These are phyloP conservation scores for Chaetomium cochliodes DNA, from an alignment of 495 filamentous ascomycete species.

Conservation along the genomic window DNA sequence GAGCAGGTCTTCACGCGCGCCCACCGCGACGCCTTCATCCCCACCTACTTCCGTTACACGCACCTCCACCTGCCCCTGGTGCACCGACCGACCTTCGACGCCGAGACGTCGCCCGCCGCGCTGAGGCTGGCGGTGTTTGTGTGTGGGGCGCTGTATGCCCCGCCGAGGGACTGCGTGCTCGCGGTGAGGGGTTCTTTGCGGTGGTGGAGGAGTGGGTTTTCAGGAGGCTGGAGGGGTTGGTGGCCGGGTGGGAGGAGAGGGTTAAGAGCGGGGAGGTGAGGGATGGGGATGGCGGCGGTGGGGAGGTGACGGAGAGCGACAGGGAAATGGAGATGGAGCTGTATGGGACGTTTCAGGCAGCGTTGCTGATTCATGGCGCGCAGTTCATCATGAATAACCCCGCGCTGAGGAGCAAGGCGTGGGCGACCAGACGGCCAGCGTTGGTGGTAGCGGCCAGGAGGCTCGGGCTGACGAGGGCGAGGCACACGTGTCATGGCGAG, in stretches of 20 bases:
- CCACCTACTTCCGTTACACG: slow-evolving; percentile 20
- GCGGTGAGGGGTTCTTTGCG: slow-evolving; percentile 5
- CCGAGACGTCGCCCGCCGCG: neutral
- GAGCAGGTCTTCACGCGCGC: slow-evolving; percentile 29
- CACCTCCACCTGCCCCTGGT: slow-evolving; percentile 18
- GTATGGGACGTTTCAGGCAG: slow-evolving; percentile 20
- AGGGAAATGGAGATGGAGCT: neutral
- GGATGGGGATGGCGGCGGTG: neutral
- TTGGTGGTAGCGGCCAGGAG: slow-evolving; percentile 13
- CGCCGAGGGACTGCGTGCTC: slow-evolving; percentile 6
- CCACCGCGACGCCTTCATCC: slow-evolving; percentile 15
- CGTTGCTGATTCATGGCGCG: slow-evolving; percentile 15
- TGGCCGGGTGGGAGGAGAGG: neutral
- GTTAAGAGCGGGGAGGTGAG: neutral
- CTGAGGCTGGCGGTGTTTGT: slow-evolving; percentile 7
- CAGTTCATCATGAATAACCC: slow-evolving; percentile 10
- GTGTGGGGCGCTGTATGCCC: slow-evolving; percentile 7
- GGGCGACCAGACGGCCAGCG: neutral
- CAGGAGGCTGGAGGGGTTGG: neutral
- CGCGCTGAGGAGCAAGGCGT: neutral
- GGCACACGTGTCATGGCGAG: neutral
- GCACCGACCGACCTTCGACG: slow-evolving; percentile 21
- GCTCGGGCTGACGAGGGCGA: slow-evolving; percentile 9
- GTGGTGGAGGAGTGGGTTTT: slow-evolving; percentile 14
- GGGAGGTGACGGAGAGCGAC: neutral